A percentile compares a stretch with the other conserved stretches of the same genome.
Evolutionary conservation across 805 yeast genomes (phyloP).

Genomic region (Kodamaea hsintzibuensis): DNA sequence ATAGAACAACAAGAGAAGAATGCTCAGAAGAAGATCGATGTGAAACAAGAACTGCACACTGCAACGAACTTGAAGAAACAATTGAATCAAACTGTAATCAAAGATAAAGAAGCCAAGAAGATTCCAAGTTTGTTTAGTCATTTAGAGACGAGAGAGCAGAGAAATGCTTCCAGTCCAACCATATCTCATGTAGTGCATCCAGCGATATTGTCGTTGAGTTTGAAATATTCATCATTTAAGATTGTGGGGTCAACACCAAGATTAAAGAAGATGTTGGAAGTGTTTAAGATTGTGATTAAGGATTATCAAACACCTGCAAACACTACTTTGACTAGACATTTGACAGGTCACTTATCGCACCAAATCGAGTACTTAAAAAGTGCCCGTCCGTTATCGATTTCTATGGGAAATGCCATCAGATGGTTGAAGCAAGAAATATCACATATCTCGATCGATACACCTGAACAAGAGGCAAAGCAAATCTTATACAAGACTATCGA

Average conservation of each 20-base stretch:
- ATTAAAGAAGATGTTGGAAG: constrained; percentile 79
- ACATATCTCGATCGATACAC: constrained; percentile 68
- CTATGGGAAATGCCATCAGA: constrained; percentile 97
- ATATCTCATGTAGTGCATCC: constrained; percentile 82
- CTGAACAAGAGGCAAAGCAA: constrained; percentile 67
- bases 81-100: constrained; percentile 50
- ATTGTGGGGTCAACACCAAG: constrained; percentile 90
- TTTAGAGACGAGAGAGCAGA: constrained; percentile 75
- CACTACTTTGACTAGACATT: constrained; percentile 81
- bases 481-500: constrained; percentile 68
- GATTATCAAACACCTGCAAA: constrained; percentile 86
- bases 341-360: constrained; percentile 82
- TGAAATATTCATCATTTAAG: constrained; percentile 78
- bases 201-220: constrained; percentile 71
- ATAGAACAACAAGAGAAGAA: constrained; percentile 44
- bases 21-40: constrained; percentile 45
- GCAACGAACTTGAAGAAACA: constrained; percentile 53
- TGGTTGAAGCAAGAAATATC: constrained; percentile 96
- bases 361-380: constrained; percentile 91
- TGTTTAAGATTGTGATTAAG: constrained; percentile 74
- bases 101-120: constrained; percentile 35
- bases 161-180: constrained; percentile 56
- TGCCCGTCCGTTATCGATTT: constrained; percentile 85
- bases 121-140: constrained; percentile 74
- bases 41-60: constrained; percentile 40